A percentile compares a stretch with the other conserved stretches of the same genome.
Conservation (phyloP, 768 basidiomycete species). For the Auriscalpium microsporum region DNA sequence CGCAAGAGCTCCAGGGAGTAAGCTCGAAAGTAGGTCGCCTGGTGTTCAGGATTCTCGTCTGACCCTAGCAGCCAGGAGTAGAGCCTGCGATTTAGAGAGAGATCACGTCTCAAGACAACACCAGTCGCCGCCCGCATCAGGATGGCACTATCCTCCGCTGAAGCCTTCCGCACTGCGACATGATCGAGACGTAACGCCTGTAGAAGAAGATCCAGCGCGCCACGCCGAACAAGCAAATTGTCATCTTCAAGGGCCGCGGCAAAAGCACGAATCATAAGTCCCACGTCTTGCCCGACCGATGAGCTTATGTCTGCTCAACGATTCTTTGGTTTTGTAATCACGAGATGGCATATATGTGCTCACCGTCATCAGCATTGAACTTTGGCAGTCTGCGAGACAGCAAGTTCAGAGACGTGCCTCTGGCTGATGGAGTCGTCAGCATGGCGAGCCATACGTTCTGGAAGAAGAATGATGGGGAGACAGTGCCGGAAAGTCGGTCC, state of each 20-base stretch:
- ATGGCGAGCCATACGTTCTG: conserved; percentile 94
- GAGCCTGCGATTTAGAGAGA: conserved; percentile 86
- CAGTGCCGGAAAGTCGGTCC: conserved; percentile 73
- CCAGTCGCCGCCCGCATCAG: conserved; percentile 81
- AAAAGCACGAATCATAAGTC: conserved; percentile 91
- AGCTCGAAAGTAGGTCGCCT: conserved; percentile 59
- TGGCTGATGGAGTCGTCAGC: conserved; percentile 78
- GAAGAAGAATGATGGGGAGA: conserved; percentile 85
- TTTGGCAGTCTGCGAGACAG: conserved; percentile 73
- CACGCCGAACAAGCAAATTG: conserved; percentile 82
- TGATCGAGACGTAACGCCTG: conserved; percentile 72
- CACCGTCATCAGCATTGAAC: conserved; percentile 64
- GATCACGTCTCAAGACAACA: conserved; percentile 86
- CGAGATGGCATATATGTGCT: conserved; percentile 7
- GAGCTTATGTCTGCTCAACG: conserved; percentile 45
- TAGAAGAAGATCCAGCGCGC: conserved; percentile 75
- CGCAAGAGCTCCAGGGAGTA: conserved; percentile 68
- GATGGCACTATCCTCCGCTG: conserved; percentile 65
- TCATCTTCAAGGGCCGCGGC: conserved; percentile 89
- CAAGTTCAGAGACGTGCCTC: conserved; percentile 83
- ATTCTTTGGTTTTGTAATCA: background rate
- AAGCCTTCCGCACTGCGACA: conserved; percentile 56
- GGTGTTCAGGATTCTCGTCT: conserved; percentile 67
- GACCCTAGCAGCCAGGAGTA: conserved; percentile 91
- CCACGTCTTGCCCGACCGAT: conserved; percentile 79